These are phyloP conservation scores for Nowakowskiella sp. DNA, from an alignment of 192 early-diverging fungal species.

Conservation along the genomic window DNA sequence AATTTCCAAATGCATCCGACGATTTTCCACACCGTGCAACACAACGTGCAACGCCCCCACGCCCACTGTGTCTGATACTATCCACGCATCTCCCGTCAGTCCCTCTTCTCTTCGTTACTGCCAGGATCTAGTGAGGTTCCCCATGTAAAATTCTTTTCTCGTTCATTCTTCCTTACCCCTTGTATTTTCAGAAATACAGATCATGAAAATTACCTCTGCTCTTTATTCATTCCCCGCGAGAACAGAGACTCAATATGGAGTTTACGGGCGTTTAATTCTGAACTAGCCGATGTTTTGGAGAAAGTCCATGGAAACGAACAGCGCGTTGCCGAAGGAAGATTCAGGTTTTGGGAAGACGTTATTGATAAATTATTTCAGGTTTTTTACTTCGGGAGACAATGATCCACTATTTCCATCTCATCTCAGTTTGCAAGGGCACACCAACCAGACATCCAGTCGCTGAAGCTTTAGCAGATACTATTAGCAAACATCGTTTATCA, in stretches of 20 bases:
- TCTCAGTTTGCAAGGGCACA: constrained; percentile 29
- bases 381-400: constrained; percentile 8
- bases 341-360: constrained; percentile 78
- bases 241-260: constrained; percentile 64
- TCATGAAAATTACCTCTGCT: constrained; percentile 69
- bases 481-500: constrained; percentile 50
- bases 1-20: too few relatives aligned
- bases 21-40: too few relatives aligned
- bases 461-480: constrained; percentile 53
- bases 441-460: constrained; percentile 74
- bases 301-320: constrained; percentile 50
- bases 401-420: background rate
- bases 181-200: constrained; percentile 53
- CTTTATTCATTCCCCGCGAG: constrained; percentile 65
- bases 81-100: too few relatives aligned
- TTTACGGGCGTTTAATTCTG: constrained; percentile 83
- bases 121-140: too few relatives aligned
- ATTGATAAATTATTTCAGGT: constrained; percentile 62
- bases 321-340: constrained; percentile 67
- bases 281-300: constrained; percentile 73
- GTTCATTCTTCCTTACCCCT: too few relatives aligned
- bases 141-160: too few relatives aligned
- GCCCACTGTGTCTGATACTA: too few relatives aligned
- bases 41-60: too few relatives aligned
- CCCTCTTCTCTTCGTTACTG: too few relatives aligned